Evolutionary conservation across 2,329 filamentous ascomycete species (phyloP), one percentile per base, ranked within the genome.

Genomic region (Cryphonectria carpinicola): DNA sequence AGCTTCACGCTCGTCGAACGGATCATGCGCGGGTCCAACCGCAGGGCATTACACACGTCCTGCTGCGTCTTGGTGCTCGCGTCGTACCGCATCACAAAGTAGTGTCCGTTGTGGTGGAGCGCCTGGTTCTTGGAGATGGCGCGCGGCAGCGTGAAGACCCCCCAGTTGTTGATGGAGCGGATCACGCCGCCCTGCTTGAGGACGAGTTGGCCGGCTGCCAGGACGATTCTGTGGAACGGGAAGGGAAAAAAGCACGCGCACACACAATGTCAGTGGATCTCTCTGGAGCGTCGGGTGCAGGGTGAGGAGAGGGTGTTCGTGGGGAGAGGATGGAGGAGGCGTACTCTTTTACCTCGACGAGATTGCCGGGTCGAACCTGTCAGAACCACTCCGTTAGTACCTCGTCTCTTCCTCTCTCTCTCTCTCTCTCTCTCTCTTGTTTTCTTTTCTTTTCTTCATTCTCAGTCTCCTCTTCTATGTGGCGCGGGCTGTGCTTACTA

Each of bases 71-170:
- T 81, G 10, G 90, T 84, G 71, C 90, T 92, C 70, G 92, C 84
- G 81, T 99, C 96, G 86, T 97, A 99, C 76, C 96, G 93, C 92
- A 99, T 93, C 78, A 97, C 92, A 82, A 99, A 99, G 87, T 99
- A 97, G 85, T 98, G 95, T 69, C 96, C 96, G 76, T 90, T 88
- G 74, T 89, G 89, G 87, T 98, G 92, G 75, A 90, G 90, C 76
- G 92, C 90, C 83, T 98, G 94, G 82, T 97, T 91, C 79, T 92
- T 91, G 73, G 90, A 91, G 71, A 91, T 87, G 73, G 93, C 89
- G 75, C 90, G 92, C 64, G 96, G 95, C 25, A 99, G 91, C 64
- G 91, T 87, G 84, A 96, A 98, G 76, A 93, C 88, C 79, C 96
- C 96, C 96, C 96, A 99, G 87, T 99, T 99, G 76, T 91, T 91